Base-by-base conservation (phyloP, 345 rosid species). In the Murraya paniculata region DNA sequence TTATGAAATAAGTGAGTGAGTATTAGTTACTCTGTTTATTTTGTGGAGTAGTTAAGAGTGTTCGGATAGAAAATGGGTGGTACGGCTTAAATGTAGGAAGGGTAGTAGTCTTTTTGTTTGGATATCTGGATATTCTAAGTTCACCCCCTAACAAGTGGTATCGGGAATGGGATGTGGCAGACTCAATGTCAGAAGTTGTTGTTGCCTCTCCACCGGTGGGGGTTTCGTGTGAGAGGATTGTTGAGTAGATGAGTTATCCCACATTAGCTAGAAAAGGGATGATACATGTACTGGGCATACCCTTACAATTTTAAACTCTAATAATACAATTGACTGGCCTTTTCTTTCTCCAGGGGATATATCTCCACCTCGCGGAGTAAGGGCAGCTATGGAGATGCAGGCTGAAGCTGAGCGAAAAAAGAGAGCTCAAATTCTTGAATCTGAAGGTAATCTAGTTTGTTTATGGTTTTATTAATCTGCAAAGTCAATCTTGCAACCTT, bases 371-470 rank as follows among this genome's bases (percentile, higher is more conserved):
- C 85, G 88, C 62, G 98, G 98, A 78, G 93, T 97, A 83, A 88
- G 90, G 82, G 88, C 78, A 77, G 99, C 99, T 79, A 97, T 97
- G 99, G 99, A 94, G 86, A 91, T 93, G 98, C 99, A 97, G 82
- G 98, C 98, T 80, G 99, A 97, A 87, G 99, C 98, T 69, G 98
- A 97, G 76, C 97, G 96, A 79, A 97, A 86, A 82, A 93, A 85
- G 87, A 89, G 98, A 86, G 97, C 98, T 77, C 97, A 90, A 85
- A 85, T 97, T 82, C 94, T 94, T 58, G 94, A 97, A 72, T 92
- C 99, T 74, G 98, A 94, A 92, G 90, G 89, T 87, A 69, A 48
- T 72, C 72, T 33, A 21, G 7, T 21, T 50, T 50, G 21, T 50
- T 19, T 30, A 6, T 21, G 9, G 10, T 71, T 50, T 45, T 65